These are phyloP conservation scores for Pseudonitzschia multistriata DNA, from an alignment of 108 stramenopile species.

Conservation along the genomic window DNA sequence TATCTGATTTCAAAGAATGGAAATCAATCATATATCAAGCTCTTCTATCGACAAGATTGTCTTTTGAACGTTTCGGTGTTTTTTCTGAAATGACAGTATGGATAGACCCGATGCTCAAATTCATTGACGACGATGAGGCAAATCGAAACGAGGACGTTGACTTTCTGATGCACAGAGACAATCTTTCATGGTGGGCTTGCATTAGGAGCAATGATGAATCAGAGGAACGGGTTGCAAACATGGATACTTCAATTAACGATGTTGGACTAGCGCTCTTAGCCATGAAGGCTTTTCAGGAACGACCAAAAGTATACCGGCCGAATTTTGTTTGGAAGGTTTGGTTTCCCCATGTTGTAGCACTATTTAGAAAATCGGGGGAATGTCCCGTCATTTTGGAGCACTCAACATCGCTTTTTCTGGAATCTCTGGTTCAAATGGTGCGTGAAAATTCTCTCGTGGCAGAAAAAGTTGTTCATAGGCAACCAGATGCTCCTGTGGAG, in stretches of 20 bases:
- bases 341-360: slow-evolving; percentile 35
- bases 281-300: slow-evolving; percentile 21
- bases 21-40: neutral
- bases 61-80: slow-evolving; percentile 5
- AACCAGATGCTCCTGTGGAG: slow-evolving; percentile 20
- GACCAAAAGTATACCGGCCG: slow-evolving; percentile 26
- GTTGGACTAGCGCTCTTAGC: slow-evolving; percentile 31
- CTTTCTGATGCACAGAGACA: slow-evolving; percentile 5
- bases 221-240: slow-evolving; percentile 30
- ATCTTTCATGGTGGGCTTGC: slow-evolving; percentile 36
- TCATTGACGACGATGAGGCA: slow-evolving; percentile 3
- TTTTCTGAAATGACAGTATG: neutral
- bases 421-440: slow-evolving; percentile 9
- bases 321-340: slow-evolving; percentile 31
- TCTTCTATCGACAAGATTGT: neutral
- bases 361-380: slow-evolving; percentile 17
- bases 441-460: slow-evolving; percentile 3
- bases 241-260: slow-evolving; percentile 34
- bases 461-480: neutral
- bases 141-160: slow-evolving; percentile 12
- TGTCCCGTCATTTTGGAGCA: neutral
- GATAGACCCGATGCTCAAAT: neutral
- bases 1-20: neutral
- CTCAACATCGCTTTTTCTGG: neutral
- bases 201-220: neutral